Percentiles rank a stretch among this genome's conserved stretches.
Conservation (phyloP, 371 early-diverging fungal species). For the Mucor saturninus region DNA sequence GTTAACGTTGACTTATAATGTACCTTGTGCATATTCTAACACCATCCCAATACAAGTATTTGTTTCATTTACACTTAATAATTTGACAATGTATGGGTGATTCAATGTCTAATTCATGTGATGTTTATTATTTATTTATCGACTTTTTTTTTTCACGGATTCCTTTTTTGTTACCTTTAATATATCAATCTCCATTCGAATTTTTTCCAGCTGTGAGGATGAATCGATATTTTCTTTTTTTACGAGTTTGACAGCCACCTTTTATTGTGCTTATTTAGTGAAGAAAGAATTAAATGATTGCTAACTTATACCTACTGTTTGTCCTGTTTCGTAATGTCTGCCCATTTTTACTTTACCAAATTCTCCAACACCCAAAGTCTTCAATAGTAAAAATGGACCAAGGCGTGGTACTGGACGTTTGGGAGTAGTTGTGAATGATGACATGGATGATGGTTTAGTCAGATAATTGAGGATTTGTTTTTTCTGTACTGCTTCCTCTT, state of each 20-base stretch:
- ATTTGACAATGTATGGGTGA: slow-evolving; percentile 91
- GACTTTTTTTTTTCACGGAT: background rate
- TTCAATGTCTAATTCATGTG: slow-evolving; percentile 66
- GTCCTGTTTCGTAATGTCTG: slow-evolving; percentile 86
- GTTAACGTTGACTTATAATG: background rate
- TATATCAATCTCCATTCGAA: slow-evolving; percentile 81
- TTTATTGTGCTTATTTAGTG: background rate
- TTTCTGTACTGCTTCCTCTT: background rate
- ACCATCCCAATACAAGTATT: slow-evolving; percentile 93
- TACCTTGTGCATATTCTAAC: slow-evolving; percentile 89
- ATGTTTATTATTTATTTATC: slow-evolving; percentile 6
- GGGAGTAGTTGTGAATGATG: slow-evolving; percentile 14
- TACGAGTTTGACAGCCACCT: slow-evolving; percentile 86
- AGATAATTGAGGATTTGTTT: background rate
- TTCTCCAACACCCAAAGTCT: slow-evolving; percentile 98
- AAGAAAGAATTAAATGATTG: background rate
- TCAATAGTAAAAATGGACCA: slow-evolving; percentile 92
- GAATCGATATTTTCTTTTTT: slow-evolving; percentile 79
- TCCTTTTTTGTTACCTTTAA: slow-evolving; percentile 63
- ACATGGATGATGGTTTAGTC: slow-evolving; percentile 36
- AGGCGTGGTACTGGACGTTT: slow-evolving; percentile 58
- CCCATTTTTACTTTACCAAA: slow-evolving; percentile 98
- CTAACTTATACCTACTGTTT: slow-evolving; percentile 70
- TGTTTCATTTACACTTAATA: slow-evolving; percentile 96
- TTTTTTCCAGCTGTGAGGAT: slow-evolving; percentile 73